These are phyloP conservation scores for Eimeria necatrix DNA, from an alignment of 169 alveolate species.

Conservation along the genomic window DNA sequence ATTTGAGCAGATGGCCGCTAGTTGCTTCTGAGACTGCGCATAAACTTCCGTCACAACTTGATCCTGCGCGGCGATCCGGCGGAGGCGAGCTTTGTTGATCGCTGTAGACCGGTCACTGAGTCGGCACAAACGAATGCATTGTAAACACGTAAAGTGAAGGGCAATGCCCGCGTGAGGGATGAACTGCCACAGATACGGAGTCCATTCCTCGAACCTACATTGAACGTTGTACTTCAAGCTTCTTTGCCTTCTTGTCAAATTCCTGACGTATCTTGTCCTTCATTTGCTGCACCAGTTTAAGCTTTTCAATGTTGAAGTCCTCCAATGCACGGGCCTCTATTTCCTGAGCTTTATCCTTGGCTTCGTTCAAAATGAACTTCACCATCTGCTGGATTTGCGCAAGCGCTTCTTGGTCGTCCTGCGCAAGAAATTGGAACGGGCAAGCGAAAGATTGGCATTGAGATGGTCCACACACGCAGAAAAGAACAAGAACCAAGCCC, in stretches of 20 bases:
- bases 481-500: too few relatives aligned
- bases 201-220: conserved; percentile 59
- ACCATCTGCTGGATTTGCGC: conserved; percentile 96
- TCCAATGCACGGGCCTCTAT: conserved; percentile 95
- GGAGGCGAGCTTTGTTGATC: conserved; percentile 91
- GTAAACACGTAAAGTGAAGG: not conserved
- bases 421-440: not conserved
- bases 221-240: conserved; percentile 87
- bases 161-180: not conserved
- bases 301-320: conserved; percentile 95
- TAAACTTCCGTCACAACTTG: conserved; percentile 88
- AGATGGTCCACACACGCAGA: too few relatives aligned
- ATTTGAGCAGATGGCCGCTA: conserved; percentile 84
- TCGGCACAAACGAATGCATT: not conserved
- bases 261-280: conserved; percentile 94
- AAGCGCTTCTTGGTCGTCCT: conserved; percentile 96
- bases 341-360: conserved; percentile 96
- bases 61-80: conserved; percentile 92
- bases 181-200: not conserved
- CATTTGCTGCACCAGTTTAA: conserved; percentile 93
- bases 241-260: conserved; percentile 86
- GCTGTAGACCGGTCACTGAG: conserved; percentile 92
- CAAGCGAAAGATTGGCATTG: too few relatives aligned
- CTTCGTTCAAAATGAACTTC: conserved; percentile 95
- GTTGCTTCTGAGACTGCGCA: conserved; percentile 87